Conservation (phyloP, 169 alveolate genomes). For the Plasmodium cynomolgi region DNA sequence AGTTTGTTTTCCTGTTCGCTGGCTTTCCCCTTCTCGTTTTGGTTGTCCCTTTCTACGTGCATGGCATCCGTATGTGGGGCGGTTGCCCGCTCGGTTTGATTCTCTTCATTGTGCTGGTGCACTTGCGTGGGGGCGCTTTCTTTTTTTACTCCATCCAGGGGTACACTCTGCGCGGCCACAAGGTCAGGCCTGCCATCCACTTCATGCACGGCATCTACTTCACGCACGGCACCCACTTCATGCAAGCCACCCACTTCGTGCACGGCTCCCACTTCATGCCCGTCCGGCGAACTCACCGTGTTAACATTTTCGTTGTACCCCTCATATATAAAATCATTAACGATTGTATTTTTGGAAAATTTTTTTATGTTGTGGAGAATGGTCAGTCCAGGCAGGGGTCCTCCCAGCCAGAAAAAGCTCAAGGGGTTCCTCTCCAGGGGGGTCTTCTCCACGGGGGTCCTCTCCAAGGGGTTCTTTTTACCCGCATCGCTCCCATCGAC, state of each 20-base stretch:
- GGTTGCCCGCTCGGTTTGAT: not conserved
- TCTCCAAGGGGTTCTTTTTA: not conserved
- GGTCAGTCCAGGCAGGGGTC: conserved; percentile 71
- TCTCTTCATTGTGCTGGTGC: not conserved
- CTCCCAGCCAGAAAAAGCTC: conserved; percentile 69
- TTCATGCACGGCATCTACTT: not conserved
- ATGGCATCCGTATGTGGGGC: not conserved
- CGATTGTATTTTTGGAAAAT: conserved; percentile 42
- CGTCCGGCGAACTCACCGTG: not conserved
- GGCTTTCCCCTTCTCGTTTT: not conserved
- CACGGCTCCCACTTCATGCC: not conserved
- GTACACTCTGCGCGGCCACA: not conserved
- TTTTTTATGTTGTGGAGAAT: conserved; percentile 63
- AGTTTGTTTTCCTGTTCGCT: not conserved
- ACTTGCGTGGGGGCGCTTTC: not conserved
- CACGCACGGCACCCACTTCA: too few species aligned
- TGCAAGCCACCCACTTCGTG: not conserved
- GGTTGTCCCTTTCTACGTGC: not conserved
- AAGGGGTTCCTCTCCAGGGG: conserved; percentile 41
- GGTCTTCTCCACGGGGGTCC: conserved; percentile 4
- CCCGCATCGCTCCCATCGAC: not conserved
- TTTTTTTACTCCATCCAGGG: not conserved
- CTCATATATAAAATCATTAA: conserved; percentile 64
- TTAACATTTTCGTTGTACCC: conserved; percentile 61
- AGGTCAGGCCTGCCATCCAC: not conserved